phyloP scores from a whole-genome alignment of 768 basidiomycete species.

The Xerocomellus intermedius region DNA sequence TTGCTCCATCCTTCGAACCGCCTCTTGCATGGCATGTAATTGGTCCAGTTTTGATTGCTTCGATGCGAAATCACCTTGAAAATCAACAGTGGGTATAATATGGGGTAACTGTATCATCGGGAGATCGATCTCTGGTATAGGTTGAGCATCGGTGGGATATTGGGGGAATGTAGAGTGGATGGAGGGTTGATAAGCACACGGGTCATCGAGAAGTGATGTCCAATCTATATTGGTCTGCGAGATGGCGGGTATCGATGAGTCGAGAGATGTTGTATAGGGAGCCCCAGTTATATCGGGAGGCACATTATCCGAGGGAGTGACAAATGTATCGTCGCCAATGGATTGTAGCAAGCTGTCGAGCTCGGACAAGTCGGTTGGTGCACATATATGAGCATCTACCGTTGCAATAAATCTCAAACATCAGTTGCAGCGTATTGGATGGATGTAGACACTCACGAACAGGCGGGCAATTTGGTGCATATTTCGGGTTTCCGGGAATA shows the following conservation, averaged over 20 bases:
- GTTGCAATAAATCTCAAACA: neutral
- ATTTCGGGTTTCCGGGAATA: slow-evolving; percentile 9
- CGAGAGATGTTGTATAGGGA: neutral
- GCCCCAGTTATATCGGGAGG: neutral
- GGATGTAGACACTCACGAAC: slow-evolving; percentile 4
- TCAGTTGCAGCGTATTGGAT: neutral
- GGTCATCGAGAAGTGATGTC: slow-evolving; percentile 9
- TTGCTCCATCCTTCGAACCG: slow-evolving; percentile 31
- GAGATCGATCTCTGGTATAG: slow-evolving; percentile 26
- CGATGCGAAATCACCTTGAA: neutral
- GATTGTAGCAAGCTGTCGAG: slow-evolving; percentile 11
- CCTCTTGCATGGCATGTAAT: slow-evolving; percentile 33
- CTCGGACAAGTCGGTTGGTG: neutral
- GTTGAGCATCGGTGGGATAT: neutral
- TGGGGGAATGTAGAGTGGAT: slow-evolving; percentile 1
- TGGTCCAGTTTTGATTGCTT: slow-evolving; percentile 20
- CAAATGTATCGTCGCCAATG: neutral
- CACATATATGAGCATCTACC: neutral
- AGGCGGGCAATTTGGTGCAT: neutral
- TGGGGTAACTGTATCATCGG: slow-evolving; percentile 25
- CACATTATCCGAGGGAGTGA: neutral
- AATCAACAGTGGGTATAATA: neutral
- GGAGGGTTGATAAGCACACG: neutral
- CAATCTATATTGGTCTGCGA: slow-evolving; percentile 10
- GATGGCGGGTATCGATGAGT: neutral